Base-by-base conservation (phyloP, 2,329 filamentous ascomycete genomes). In the Magnaporthales sp. region DNA sequence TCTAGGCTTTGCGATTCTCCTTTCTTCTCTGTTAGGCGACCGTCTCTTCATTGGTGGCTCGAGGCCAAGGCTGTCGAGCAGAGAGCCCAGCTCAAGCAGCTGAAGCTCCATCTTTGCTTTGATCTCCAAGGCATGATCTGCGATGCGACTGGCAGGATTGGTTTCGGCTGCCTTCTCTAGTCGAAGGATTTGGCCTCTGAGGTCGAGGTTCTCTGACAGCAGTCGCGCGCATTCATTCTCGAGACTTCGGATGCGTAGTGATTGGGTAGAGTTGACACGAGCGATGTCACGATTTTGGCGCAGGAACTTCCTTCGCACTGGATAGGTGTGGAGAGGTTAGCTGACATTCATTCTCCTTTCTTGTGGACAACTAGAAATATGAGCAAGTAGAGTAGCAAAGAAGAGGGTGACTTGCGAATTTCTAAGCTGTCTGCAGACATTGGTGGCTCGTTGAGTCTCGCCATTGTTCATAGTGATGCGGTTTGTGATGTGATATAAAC, bases 231-330 rank as follows among this genome's bases (percentile, higher is more conserved):
- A 88, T 76, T 96, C 91, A 74, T 88, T 86, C 74, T 94, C 91
- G 67, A 95, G 83, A 69, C 83, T 86, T 68, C 91, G 88, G 72
- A 95, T 93, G 70, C 89, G 89, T 32, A 92, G 82, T 32, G 90
- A 91, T 75, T 93, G 90, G 64, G 85, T 84, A 27, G 91, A 92
- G 78, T 96, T 95, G 72, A 84, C 86, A 75, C 89, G 88, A 69
- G 91, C 91, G 70, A 95, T 89, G 73, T 95, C 91, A 77, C 91
- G 86, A 75, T 96, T 96, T 75, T 95, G 92, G 66, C 91, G 86
- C 72, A 93, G 81, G 74, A 93, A 92, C 75, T 90, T 89, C 73
- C 89, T 86, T 75, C 91, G 91, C 68, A 94, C 91, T 93, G 72
- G 24, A 38, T 8, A 8, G 24, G 4, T n/a, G 64, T 5, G 4